Conservation (phyloP, 495 filamentous ascomycete species). For the Xylaria castorea region DNA sequence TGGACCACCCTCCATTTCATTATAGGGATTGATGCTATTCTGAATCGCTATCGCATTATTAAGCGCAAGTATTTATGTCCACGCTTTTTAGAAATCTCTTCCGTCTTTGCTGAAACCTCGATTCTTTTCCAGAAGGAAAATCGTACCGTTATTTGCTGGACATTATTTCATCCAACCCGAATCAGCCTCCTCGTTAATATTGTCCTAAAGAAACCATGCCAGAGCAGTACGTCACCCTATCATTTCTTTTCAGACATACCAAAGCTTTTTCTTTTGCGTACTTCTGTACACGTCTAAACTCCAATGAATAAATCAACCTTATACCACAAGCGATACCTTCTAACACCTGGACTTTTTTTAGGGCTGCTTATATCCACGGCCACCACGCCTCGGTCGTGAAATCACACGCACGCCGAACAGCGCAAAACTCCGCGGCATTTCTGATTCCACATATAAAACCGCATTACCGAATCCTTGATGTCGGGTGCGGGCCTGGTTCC, state of each 20-base stretch:
- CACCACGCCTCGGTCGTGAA: slow-evolving; percentile 57
- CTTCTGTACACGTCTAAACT: not conserved
- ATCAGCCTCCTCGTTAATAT: not conserved
- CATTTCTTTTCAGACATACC: not conserved
- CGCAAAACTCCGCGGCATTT: slow-evolving; percentile 58
- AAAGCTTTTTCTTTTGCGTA: not conserved
- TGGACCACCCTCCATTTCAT: not conserved
- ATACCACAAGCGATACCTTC: not conserved
- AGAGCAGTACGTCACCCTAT: slow-evolving; percentile 8
- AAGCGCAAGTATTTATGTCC: not conserved
- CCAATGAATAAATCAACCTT: not conserved
- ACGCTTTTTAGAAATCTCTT: not conserved
- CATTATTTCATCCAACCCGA: not conserved
- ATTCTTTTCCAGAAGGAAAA: not conserved
- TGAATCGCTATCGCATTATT: not conserved
- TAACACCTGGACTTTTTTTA: not conserved
- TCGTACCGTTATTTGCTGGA: not conserved
- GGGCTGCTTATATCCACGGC: slow-evolving; percentile 57
- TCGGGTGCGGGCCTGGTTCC: slow-evolving; percentile 64
- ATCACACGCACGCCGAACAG: slow-evolving; percentile 61
- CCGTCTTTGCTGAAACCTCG: not conserved
- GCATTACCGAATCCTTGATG: slow-evolving; percentile 59
- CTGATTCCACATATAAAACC: slow-evolving; percentile 57
- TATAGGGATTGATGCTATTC: not conserved
- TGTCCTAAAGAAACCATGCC: slow-evolving; percentile 10